phyloP scores from a whole-genome alignment of 2,329 filamentous ascomycete genomes.

The Arthroderma uncinatum region DNA sequence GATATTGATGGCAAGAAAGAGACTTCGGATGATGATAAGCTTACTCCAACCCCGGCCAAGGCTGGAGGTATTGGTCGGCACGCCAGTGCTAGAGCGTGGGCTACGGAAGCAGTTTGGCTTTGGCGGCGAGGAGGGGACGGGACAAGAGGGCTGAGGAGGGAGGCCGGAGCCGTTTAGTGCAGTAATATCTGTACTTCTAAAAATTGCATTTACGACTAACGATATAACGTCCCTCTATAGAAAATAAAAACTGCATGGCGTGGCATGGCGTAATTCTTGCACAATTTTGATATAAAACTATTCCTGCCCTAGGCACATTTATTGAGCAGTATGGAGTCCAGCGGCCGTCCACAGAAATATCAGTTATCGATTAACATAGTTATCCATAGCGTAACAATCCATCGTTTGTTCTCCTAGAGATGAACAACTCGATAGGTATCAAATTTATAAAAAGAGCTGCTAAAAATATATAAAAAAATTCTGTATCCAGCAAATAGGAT shows the following conservation, averaged over 20 bases:
- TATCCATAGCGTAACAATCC: too few species aligned
- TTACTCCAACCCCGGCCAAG: neutral
- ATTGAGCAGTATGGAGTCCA: too few species aligned
- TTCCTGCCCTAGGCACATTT: neutral
- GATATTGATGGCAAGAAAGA: conserved; percentile 29
- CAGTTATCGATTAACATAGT: neutral
- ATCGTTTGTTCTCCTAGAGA: too few species aligned
- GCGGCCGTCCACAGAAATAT: too few species aligned
- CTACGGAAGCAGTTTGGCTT: conserved; percentile 80
- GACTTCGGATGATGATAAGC: neutral
- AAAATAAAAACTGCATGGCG: neutral
- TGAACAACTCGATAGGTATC: too few species aligned
- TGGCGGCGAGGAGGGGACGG: conserved; percentile 59
- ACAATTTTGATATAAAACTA: neutral
- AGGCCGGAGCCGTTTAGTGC: conserved; percentile 14
- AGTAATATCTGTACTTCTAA: neutral
- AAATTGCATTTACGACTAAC: neutral
- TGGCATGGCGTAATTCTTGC: neutral
- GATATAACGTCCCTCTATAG: neutral
- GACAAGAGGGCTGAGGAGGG: conserved; percentile 31
- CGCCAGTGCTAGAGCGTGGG: conserved; percentile 70
- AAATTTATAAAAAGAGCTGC: too few species aligned
- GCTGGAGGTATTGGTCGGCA: conserved; percentile 43
- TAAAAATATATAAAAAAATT: neutral
- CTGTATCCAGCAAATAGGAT: too few species aligned